Percentiles rank a stretch among this genome's conserved stretches.
Conservation (phyloP, 2,329 filamentous ascomycete species). For the Aspergillus niger region DNA sequence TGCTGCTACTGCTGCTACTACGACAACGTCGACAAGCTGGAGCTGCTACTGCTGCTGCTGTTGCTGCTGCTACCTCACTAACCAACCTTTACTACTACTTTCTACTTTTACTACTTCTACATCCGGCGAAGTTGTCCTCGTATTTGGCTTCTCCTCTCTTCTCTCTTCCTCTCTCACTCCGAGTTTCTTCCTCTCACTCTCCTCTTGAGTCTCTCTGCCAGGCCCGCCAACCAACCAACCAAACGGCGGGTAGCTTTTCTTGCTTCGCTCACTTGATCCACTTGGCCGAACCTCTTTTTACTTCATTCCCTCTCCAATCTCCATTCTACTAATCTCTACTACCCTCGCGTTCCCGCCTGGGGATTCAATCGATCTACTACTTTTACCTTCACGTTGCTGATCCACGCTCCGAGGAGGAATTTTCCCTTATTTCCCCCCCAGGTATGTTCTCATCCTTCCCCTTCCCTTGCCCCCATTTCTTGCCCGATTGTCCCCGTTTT, state of each 20-base stretch:
- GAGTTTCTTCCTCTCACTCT: too few species aligned
- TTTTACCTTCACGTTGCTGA: too few species aligned
- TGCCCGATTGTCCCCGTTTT: conserved; percentile 3
- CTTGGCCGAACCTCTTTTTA: conserved; percentile 24
- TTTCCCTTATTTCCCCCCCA: not conserved
- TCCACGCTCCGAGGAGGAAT: not conserved
- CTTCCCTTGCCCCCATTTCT: conserved; percentile 8
- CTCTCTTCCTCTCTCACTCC: not conserved
- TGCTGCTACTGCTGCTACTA: too few species aligned
- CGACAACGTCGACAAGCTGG: too few species aligned
- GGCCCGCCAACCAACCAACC: conserved; percentile 2
- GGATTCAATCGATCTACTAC: not conserved
- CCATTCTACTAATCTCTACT: not conserved
- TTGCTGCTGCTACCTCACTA: too few species aligned
- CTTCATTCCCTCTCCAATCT: conserved; percentile 6
- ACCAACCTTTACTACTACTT: too few species aligned
- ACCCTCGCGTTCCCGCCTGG: not conserved
- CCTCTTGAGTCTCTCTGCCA: too few species aligned
- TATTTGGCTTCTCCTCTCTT: not conserved
- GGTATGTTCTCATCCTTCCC: conserved; percentile 7
- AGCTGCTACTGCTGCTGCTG: too few species aligned
- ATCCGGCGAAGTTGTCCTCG: not conserved
- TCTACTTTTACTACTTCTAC: not conserved
- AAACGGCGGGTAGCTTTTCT: conserved; percentile 2
- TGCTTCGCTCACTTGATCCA: conserved; percentile 18